Base-by-base conservation (phyloP, 1,139 yeast species). In the Geotrichum histeridarum region DNA sequence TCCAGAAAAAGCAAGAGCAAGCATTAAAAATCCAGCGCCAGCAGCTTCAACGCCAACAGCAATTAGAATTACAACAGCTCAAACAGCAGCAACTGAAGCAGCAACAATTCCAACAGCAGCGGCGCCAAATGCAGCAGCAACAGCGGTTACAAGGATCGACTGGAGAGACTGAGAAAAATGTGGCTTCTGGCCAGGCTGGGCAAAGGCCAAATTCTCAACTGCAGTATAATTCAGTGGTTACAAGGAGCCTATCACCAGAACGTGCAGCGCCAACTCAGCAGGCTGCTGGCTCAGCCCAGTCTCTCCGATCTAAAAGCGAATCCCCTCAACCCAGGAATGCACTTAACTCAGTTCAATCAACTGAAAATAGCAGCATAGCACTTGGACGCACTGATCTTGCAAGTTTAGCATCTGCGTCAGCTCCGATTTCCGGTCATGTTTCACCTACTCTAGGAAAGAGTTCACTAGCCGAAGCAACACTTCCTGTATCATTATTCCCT, bases 371-470 rank as follows among this genome's bases (percentile, higher is more conserved):
- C 27, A 22, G 27, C 5, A 22, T 22, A 5, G 17, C 39, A n/a
- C 18, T n/a, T 14, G 39, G 6, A 37, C 12, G 4, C 5, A 32
- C 46, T 8, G 46, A 27, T 42, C 12, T 42, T 30, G 6, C 31
- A n/a, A 14, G 46, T 30, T 42, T 42, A 17, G 17, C 46, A 42
- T 42, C 46, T 27, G 17, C 15, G n/a, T 42, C 46, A 6, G 55
- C 59, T 18, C 59, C 57, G 32, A 38, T 69, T 65, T 46, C 42
- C 11, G 59, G 58, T 22, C 51, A 39, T 35, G 30, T 12, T n/a
- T 6, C 42, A 8, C 60, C 61, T 46, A 71, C 73, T 1, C 80
- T 76, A 59, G 76, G 79, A 9, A 78, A 74, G 12, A 77, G 70
- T 49, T 75, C 54, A 60, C 67, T 54, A 66, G 64, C 57, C 73